phyloP scores from a whole-genome alignment of 2,329 filamentous ascomycete genomes.

The Biscogniauxia mediterranea region DNA sequence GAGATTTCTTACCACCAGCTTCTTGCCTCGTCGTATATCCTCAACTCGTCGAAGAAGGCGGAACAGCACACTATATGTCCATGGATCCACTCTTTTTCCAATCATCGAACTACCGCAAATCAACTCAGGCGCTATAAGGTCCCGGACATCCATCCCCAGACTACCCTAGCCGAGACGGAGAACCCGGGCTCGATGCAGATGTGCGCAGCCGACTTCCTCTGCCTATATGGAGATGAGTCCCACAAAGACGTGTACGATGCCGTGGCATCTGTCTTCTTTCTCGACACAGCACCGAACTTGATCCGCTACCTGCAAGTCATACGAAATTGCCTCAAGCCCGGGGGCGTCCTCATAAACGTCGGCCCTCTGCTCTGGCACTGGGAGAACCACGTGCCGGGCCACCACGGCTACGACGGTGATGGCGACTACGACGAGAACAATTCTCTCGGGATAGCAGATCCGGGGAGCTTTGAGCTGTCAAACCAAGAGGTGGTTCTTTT shows the following conservation, averaged over 20 bases:
- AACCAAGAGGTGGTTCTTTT: slow-evolving; percentile 83
- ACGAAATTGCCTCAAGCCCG: slow-evolving; percentile 69
- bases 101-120: slow-evolving; percentile 69
- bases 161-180: slow-evolving; percentile 42
- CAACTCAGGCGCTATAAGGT: slow-evolving; percentile 73
- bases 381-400: slow-evolving; percentile 67
- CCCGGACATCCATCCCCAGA: slow-evolving; percentile 76
- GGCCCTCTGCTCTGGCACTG: slow-evolving; percentile 96
- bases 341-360: slow-evolving; percentile 84
- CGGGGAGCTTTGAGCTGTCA: slow-evolving; percentile 85
- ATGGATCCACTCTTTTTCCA: slow-evolving; percentile 86
- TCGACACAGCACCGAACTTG: slow-evolving; percentile 93
- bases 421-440: slow-evolving; percentile 48
- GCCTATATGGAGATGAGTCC: slow-evolving; percentile 69
- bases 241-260: slow-evolving; percentile 69
- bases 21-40: slow-evolving; percentile 75
- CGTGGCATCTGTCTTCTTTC: slow-evolving; percentile 89
- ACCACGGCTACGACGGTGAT: slow-evolving; percentile 52
- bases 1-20: slow-evolving; percentile 97
- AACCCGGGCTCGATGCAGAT: slow-evolving; percentile 75
- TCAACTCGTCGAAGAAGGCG: slow-evolving; percentile 62
- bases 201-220: slow-evolving; percentile 89
- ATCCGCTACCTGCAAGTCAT: slow-evolving; percentile 88
- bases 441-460: slow-evolving; percentile 75
- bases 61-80: slow-evolving; percentile 75